These are phyloP conservation scores for Penicillium psychrosexuale DNA, from an alignment of 2,329 filamentous ascomycete genomes.

Conservation along the genomic window DNA sequence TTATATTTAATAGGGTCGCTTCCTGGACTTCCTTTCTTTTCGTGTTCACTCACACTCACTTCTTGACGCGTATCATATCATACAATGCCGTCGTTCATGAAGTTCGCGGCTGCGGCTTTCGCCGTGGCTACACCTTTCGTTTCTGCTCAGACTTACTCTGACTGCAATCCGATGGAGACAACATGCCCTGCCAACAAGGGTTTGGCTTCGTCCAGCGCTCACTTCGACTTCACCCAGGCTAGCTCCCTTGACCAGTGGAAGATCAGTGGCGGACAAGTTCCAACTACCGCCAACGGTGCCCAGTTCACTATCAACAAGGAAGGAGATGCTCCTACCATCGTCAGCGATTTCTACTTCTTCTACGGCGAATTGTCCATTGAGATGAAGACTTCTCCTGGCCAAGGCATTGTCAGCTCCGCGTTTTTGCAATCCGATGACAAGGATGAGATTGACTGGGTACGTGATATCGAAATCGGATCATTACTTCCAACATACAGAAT, in stretches of 20 bases:
- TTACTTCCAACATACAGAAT: constrained; percentile 30
- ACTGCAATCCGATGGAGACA: constrained; percentile 64
- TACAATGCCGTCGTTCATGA: constrained; percentile 32
- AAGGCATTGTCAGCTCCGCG: constrained; percentile 86
- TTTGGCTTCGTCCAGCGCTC: constrained; percentile 49
- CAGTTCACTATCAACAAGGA: constrained; percentile 73
- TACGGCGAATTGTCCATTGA: constrained; percentile 85
- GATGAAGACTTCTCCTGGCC: constrained; percentile 80
- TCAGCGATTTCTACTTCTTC: constrained; percentile 95
- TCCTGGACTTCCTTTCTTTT: constrained; percentile 1
- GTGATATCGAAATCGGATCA: constrained; percentile 54
- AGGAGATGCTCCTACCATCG: constrained; percentile 82
- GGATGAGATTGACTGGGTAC: constrained; percentile 97
- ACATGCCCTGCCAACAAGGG: constrained; percentile 68
- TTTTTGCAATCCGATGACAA: constrained; percentile 90
- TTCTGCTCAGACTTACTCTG: constrained; percentile 68
- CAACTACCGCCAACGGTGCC: constrained; percentile 68
- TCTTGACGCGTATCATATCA: not conserved
- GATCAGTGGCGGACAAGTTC: constrained; percentile 62
- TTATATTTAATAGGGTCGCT: constrained; percentile 1
- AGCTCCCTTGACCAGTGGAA: constrained; percentile 60
- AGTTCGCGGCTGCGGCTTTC: constrained; percentile 31
- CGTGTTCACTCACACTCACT: not conserved
- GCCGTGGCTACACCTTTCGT: constrained; percentile 31
- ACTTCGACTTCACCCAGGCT: constrained; percentile 47